These are phyloP conservation scores for Fusarium sp. DNA, from an alignment of 2,329 filamentous ascomycete genomes.

Conservation along the genomic window DNA sequence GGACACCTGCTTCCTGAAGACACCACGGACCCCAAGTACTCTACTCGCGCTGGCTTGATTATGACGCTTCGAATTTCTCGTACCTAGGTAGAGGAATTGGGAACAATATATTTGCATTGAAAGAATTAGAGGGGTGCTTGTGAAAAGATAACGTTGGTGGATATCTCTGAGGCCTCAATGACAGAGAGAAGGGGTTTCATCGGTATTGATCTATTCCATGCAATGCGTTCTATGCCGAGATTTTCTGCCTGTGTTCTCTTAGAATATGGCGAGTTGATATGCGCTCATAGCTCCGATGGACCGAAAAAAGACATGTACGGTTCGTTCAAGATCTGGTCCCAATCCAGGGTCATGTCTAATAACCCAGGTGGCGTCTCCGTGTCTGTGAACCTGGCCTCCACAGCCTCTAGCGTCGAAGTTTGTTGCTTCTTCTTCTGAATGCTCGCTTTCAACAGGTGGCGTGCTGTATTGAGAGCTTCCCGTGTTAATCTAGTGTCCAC, in stretches of 20 bases:
- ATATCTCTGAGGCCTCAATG: too few relatives aligned
- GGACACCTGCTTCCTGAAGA: not conserved
- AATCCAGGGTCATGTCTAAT: not conserved
- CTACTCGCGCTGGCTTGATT: not conserved
- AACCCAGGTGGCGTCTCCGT: not conserved
- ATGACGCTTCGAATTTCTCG: not conserved
- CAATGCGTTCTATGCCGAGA: not conserved
- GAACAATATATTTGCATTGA: not conserved
- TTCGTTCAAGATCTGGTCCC: not conserved
- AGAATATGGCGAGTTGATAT: not conserved
- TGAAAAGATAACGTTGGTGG: too few relatives aligned
- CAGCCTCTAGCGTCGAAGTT: conserved; percentile 33
- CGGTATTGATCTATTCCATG: not conserved
- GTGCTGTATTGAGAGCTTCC: conserved; percentile 36
- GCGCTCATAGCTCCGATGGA: not conserved
- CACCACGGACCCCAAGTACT: not conserved
- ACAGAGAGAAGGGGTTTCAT: not conserved
- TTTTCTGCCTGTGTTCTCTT: not conserved
- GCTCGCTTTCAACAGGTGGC: conserved; percentile 29
- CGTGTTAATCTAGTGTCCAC: conserved; percentile 35
- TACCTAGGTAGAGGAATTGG: not conserved
- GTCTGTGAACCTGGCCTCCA: conserved; percentile 12
- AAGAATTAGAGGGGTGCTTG: not conserved
- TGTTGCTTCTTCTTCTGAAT: conserved; percentile 36
- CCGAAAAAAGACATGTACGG: not conserved